phyloP scores from a whole-genome alignment of 2,329 filamentous ascomycete genomes.

The Fusarium algeriense region DNA sequence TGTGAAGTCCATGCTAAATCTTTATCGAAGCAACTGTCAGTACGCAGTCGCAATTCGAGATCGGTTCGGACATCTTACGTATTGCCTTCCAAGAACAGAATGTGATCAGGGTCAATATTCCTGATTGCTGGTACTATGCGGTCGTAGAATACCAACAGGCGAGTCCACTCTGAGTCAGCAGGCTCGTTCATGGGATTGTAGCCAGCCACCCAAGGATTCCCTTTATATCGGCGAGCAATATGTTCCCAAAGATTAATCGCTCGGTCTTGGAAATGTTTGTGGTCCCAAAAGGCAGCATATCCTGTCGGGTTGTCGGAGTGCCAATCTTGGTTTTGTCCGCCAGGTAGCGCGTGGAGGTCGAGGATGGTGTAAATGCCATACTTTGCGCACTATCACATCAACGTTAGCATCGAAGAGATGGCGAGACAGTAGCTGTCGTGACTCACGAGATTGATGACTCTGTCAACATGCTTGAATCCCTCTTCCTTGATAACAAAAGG shows the following conservation, averaged over 20 bases:
- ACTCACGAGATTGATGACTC: slow-evolving; percentile 57
- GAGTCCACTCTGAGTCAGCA: slow-evolving; percentile 48
- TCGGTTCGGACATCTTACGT: slow-evolving; percentile 44
- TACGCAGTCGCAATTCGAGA: fast-evolving
- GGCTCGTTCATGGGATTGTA: slow-evolving; percentile 54
- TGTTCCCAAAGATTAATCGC: slow-evolving; percentile 58
- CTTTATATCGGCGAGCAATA: slow-evolving; percentile 56
- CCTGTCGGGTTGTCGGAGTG: slow-evolving; percentile 55
- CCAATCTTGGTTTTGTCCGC: slow-evolving; percentile 62
- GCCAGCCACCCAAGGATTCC: slow-evolving; percentile 56
- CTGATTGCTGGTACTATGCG: slow-evolving; percentile 56
- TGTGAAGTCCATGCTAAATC: slow-evolving; percentile 49
- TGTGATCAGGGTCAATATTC: slow-evolving; percentile 58
- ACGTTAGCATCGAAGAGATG: not conserved
- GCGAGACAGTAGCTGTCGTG: fast-evolving
- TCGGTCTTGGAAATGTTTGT: slow-evolving; percentile 60
- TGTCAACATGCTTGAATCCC: slow-evolving; percentile 64
- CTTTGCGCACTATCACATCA: slow-evolving; percentile 50
- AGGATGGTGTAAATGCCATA: slow-evolving; percentile 59
- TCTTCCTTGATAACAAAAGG: slow-evolving; percentile 60
- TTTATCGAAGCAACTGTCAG: fast-evolving
- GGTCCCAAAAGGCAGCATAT: slow-evolving; percentile 60
- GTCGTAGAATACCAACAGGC: slow-evolving; percentile 56
- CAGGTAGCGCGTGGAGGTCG: slow-evolving; percentile 59
- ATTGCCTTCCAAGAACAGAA: slow-evolving; percentile 64